Conservation (phyloP, 768 basidiomycete species). For the Lactarius quietus region DNA sequence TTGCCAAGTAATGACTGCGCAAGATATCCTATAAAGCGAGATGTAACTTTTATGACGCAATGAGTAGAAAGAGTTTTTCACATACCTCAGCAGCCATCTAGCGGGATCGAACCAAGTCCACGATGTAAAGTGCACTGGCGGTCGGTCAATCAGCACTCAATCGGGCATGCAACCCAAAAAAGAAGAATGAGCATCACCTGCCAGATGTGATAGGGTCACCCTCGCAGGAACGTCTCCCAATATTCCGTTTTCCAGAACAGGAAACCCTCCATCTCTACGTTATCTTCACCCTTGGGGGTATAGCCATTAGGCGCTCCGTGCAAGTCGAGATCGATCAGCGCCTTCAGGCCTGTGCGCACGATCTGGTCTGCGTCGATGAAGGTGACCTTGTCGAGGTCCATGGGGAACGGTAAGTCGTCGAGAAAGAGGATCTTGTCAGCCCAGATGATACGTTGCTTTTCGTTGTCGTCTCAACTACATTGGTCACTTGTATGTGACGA, state of each 20-base stretch:
- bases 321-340: conserved; percentile 89
- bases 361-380: conserved; percentile 99
- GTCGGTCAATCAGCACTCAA: neutral
- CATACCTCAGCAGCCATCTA: conserved; percentile 63
- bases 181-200: conserved; percentile 49
- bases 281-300: conserved; percentile 96
- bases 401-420: conserved; percentile 97
- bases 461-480: conserved; percentile 97
- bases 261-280: conserved; percentile 94
- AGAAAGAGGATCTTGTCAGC: conserved; percentile 99
- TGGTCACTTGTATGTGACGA: conserved; percentile 99
- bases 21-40: conserved; percentile 64
- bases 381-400: conserved; percentile 98
- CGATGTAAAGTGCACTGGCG: conserved; percentile 85
- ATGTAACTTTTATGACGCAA: neutral
- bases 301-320: conserved; percentile 94
- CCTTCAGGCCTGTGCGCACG: conserved; percentile 91
- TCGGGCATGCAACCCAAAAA: neutral
- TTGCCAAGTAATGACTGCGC: conserved; percentile 90
- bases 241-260: conserved; percentile 99
- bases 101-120: conserved; percentile 93
- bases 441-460: conserved; percentile 99
- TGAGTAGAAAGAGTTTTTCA: neutral
- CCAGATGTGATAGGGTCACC: conserved; percentile 91
- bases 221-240: conserved; percentile 85